Evolutionary conservation across 345 rosid genomes (phyloP).

Genomic region (Bruguiera gymnorhiza): DNA sequence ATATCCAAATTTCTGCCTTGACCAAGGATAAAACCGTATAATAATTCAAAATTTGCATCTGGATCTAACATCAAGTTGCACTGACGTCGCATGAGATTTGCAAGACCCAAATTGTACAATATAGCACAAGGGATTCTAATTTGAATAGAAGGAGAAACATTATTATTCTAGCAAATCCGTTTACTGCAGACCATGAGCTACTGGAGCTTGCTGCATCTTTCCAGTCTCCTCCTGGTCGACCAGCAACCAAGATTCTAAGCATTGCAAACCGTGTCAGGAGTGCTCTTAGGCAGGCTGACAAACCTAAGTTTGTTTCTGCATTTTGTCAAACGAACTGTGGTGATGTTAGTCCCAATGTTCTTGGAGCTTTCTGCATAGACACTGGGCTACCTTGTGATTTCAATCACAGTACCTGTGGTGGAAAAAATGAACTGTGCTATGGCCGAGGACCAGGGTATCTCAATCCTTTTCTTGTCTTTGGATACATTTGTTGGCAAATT

Average conservation of each 20-base stretch:
- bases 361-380: constrained; percentile 88
- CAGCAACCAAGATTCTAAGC: constrained; percentile 57
- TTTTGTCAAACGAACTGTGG: constrained; percentile 98
- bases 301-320: constrained; percentile 87
- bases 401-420: constrained; percentile 95
- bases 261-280: constrained; percentile 77
- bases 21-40: neutral
- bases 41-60: too few relatives aligned
- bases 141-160: too few relatives aligned
- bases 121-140: neutral
- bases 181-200: constrained; percentile 61
- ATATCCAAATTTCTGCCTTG: neutral
- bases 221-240: constrained; percentile 68
- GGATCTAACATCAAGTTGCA: neutral
- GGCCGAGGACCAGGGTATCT: constrained; percentile 97
- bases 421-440: constrained; percentile 86
- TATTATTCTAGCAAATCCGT: constrained; percentile 4
- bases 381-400: constrained; percentile 95
- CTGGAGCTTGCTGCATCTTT: constrained; percentile 91
- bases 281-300: constrained; percentile 74
- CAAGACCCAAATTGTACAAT: neutral
- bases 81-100: neutral
- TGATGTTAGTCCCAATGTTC: constrained; percentile 97
- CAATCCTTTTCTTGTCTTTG: constrained; percentile 7
- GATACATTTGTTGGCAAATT: neutral